A percentile compares a stretch with the other conserved stretches of the same genome.
Evolutionary conservation across 2,329 filamentous ascomycete species (phyloP).

Genomic region (Ilyonectria robusta): DNA sequence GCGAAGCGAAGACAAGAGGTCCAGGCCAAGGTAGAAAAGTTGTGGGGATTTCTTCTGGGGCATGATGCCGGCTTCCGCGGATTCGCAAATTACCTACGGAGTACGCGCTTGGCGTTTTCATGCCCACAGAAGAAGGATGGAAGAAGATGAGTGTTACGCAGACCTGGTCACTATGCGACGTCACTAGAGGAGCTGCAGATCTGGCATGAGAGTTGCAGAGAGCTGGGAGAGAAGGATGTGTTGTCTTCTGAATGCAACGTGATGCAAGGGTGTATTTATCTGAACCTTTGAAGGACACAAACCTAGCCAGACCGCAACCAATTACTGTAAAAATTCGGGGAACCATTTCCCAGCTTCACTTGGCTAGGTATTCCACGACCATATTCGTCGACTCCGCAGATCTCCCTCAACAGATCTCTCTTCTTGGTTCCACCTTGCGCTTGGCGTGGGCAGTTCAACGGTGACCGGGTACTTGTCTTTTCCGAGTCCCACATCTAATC

Average conservation of each 20-base stretch:
- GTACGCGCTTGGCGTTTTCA: conserved; percentile 34
- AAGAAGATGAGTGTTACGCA: conserved; percentile 15
- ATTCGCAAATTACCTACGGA: conserved; percentile 32
- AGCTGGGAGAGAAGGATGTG: neutral
- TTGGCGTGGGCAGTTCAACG: conserved; percentile 28
- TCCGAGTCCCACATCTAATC: conserved; percentile 45
- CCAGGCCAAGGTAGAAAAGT: conserved; percentile 20
- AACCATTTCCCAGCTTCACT: neutral
- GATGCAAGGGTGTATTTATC: neutral
- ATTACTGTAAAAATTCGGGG: neutral
- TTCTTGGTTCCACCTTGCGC: conserved; percentile 34
- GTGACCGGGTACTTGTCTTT: conserved; percentile 30
- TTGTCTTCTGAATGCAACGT: neutral
- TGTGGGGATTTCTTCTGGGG: conserved; percentile 33
- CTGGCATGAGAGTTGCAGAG: neutral
- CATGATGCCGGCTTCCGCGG: conserved; percentile 33
- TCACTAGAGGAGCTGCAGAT: neutral
- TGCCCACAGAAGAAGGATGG: conserved; percentile 23
- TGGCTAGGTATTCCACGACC: neutral
- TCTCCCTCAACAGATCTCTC: conserved; percentile 40
- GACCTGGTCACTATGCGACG: conserved; percentile 17
- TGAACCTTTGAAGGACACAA: neutral
- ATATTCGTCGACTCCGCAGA: conserved; percentile 5
- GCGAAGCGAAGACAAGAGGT: conserved; percentile 9
- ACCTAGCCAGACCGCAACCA: too few species aligned